Conservation (phyloP, 805 yeast genomes). For the Yarrowia yakushimensis region DNA sequence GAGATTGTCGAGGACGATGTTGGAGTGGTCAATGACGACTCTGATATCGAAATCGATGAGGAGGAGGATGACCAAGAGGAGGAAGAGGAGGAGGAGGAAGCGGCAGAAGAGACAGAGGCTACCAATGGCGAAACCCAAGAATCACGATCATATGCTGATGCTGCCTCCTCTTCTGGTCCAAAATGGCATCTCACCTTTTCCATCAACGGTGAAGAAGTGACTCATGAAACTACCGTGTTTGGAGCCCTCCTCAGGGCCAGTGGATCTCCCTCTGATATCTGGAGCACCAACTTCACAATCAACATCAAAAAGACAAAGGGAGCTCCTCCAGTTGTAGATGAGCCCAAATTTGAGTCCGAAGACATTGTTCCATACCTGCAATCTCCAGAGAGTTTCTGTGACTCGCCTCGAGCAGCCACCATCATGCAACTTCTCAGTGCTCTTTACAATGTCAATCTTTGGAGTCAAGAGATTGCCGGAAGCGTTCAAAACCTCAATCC, state of each 20-base stretch:
- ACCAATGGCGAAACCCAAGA: too few relatives aligned
- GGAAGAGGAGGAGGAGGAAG: constrained; percentile 2
- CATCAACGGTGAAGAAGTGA: constrained; percentile 54
- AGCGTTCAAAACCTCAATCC: constrained; percentile 26
- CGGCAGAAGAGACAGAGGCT: too few relatives aligned
- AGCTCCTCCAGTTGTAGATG: constrained; percentile 20
- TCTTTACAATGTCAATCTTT: constrained; percentile 33
- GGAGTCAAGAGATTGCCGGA: constrained; percentile 29
- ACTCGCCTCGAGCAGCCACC: constrained; percentile 27
- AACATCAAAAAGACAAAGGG: constrained; percentile 42
- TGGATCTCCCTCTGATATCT: constrained; percentile 39
- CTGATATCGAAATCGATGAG: constrained; percentile 25
- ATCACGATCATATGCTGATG: constrained; percentile 10
- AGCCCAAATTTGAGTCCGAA: constrained; percentile 30
- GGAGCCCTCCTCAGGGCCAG: constrained; percentile 51
- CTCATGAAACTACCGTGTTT: constrained; percentile 66
- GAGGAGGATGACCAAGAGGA: neutral
- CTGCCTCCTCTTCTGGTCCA: constrained; percentile 22
- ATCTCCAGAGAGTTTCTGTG: constrained; percentile 32
- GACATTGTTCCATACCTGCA: constrained; percentile 29
- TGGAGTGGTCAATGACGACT: constrained; percentile 27
- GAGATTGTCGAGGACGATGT: constrained; percentile 31
- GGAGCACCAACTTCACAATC: constrained; percentile 56
- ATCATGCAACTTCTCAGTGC: constrained; percentile 34
- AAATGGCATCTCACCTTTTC: constrained; percentile 53